Conservation (phyloP, 2,329 filamentous ascomycete genomes). For the Ceratocystis ficicola region DNA sequence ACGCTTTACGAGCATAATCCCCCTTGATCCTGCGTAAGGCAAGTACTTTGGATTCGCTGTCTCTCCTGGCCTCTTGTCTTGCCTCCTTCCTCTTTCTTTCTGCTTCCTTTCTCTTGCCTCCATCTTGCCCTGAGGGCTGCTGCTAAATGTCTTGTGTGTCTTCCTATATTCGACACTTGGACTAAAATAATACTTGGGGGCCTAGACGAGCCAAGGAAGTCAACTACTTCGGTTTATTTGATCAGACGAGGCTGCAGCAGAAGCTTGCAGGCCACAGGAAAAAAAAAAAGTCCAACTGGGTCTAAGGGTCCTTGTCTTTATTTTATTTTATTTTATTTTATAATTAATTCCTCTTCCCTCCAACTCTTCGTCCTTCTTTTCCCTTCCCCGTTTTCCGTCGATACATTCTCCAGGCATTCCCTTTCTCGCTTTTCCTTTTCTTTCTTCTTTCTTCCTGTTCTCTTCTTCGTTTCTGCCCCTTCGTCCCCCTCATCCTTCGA, state of each 20-base stretch:
- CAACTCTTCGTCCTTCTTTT: constrained; percentile 7
- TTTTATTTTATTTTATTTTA: constrained; percentile 10
- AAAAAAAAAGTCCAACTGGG: neutral
- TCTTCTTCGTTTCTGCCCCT: constrained; percentile 21
- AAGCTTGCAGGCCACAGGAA: neutral
- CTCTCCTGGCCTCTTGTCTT: neutral
- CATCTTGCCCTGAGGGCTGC: neutral
- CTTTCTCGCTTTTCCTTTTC: neutral
- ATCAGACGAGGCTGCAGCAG: neutral
- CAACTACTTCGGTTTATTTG: neutral
- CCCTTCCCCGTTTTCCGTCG: neutral
- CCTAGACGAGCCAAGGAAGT: neutral
- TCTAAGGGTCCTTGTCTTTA: neutral
- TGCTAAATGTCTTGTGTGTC: neutral
- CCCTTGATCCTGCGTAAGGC: neutral
- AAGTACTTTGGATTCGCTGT: neutral
- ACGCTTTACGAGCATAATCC: neutral
- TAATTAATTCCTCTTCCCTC: constrained; percentile 1
- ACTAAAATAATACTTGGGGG: neutral
- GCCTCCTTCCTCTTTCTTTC: neutral
- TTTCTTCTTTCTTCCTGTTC: constrained; percentile 7
- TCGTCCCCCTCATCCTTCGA: constrained; percentile 27
- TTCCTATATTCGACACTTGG: neutral
- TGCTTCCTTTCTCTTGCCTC: neutral
- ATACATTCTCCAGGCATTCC: constrained; percentile 10